Base-by-base conservation (phyloP, 495 filamentous ascomycete genomes). In the Aspergillus saccharolyticus region DNA sequence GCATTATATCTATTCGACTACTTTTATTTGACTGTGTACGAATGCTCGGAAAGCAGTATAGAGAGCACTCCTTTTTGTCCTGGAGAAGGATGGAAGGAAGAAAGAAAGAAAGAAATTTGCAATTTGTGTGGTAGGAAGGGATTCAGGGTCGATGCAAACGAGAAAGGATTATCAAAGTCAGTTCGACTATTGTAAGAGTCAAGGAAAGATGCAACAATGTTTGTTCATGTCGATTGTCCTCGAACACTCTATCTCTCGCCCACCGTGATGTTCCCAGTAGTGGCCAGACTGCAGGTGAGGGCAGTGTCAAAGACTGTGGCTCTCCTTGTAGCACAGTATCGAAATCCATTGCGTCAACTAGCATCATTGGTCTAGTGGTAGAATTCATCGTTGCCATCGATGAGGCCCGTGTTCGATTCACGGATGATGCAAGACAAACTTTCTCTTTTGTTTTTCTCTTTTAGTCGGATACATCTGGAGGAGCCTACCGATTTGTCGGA, bases 311-410 rank as follows among this genome's bases (percentile, higher is more conserved):
- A n/a, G n/a, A n/a, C n/a, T n/a, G n/a, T n/a, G n/a, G n/a, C n/a
- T n/a, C n/a, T n/a, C n/a, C n/a, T n/a, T n/a, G n/a, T n/a, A n/a
- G n/a, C n/a, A n/a, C n/a, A n/a, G n/a, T n/a, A n/a, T n/a, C n/a
- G n/a, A 28, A 28, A 28, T 28, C 25, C 3, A 5, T 6, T 12
- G 14, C 14, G 28, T 51, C 0, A 50, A 57, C 14, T 54, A 72
- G 77, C 77, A 77, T 78, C 74, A 78, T 75, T 80, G 77, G 77
- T 80, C 75, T 80, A 80, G 77, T 80, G 77, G 77, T 80, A 80
- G 75, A 80, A 80, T 80, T 79, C 77, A 69, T 80, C 77, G 77
- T 79, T 80, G 76, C 77, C 76, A 80, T 80, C 77, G 77, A 80
- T 69, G 77, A 79, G 77, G 74, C 77, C 76, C 76, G 77, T 74